Evolutionary conservation across 805 yeast species (phyloP).

Genomic region (Debaryomyces tyrocola): DNA sequence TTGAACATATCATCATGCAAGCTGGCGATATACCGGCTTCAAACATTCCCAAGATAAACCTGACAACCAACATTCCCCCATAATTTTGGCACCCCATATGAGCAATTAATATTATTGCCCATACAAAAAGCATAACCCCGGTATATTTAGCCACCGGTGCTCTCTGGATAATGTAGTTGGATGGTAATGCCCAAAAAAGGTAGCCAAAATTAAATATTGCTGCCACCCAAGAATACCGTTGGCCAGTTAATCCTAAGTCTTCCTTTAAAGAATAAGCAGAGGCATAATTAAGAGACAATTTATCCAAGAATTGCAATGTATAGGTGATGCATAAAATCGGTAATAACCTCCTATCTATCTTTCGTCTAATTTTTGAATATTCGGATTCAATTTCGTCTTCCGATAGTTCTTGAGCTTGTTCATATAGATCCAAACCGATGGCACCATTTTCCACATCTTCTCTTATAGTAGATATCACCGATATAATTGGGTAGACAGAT

Average conservation of each 20-base stretch:
- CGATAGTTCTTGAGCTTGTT: slow-evolving; percentile 25
- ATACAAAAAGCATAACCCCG: slow-evolving; percentile 15
- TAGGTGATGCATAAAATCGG: slow-evolving; percentile 26
- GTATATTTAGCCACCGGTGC: slow-evolving; percentile 19
- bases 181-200: slow-evolving; percentile 19
- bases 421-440: slow-evolving; percentile 24
- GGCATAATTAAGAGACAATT: slow-evolving; percentile 23
- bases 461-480: background rate
- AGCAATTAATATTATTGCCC: slow-evolving; percentile 22
- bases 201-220: slow-evolving; percentile 28
- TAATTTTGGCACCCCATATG: slow-evolving; percentile 34
- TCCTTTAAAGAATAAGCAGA: slow-evolving; percentile 19
- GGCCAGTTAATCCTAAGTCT: slow-evolving; percentile 21
- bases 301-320: slow-evolving; percentile 24
- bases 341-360: slow-evolving; percentile 33
- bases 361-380: slow-evolving; percentile 25
- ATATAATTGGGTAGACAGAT: background rate
- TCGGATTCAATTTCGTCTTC: slow-evolving; percentile 25
- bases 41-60: slow-evolving; percentile 34
- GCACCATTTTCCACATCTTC: slow-evolving; percentile 7
- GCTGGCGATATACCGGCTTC: slow-evolving; percentile 37
- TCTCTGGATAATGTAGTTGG: slow-evolving; percentile 19
- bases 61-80: slow-evolving; percentile 30
- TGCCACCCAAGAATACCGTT: slow-evolving; percentile 27
- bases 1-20: slow-evolving; percentile 32